phyloP scores from a whole-genome alignment of 441 rosid genomes.

The Sinapis alba region DNA sequence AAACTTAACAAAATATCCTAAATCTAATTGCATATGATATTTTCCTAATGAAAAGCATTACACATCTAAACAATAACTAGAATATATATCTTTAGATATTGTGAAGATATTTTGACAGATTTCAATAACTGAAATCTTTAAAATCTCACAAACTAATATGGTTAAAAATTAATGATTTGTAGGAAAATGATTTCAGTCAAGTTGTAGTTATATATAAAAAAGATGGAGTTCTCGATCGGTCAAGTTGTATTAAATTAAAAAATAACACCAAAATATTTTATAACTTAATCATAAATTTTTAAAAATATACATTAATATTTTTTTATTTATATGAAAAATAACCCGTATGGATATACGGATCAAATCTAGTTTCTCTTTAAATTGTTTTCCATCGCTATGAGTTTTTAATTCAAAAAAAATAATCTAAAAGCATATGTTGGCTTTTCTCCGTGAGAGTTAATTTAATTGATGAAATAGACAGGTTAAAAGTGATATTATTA shows the following conservation, averaged over 20 bases:
- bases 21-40: no score
- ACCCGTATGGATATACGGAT: no score
- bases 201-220: neutral
- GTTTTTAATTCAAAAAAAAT: neutral
- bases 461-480: neutral
- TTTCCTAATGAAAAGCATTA: no score
- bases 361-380: neutral
- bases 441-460: neutral
- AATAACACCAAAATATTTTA: no score
- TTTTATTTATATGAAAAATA: no score
- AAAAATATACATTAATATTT: no score
- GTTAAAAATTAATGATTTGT: neutral
- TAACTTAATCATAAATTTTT: no score
- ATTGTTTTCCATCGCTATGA: neutral
- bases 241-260: neutral
- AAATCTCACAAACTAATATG: conserved; percentile 3
- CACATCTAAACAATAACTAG: no score
- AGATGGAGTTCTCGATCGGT: neutral
- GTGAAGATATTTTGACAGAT: conserved; percentile 8
- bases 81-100: neutral
- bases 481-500: neutral
- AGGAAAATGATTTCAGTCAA: neutral
- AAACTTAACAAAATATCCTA: no score
- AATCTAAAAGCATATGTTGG: neutral
- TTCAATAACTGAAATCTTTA: neutral